These are phyloP conservation scores for Chlamydomonas sphaeroides DNA, from an alignment of 139 green algal species.

Conservation along the genomic window DNA sequence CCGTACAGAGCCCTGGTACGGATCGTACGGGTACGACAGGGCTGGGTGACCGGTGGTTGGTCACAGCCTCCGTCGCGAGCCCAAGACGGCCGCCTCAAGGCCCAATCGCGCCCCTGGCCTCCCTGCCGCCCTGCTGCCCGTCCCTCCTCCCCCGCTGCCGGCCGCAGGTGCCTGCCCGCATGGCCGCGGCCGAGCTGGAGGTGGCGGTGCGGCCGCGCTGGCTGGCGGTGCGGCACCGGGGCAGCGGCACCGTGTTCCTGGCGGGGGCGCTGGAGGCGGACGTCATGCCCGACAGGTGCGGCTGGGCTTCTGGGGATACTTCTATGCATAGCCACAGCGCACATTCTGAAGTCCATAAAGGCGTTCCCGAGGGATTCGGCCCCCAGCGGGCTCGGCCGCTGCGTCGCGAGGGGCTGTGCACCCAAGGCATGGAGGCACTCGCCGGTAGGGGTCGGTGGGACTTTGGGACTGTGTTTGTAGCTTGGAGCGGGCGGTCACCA, in stretches of 20 bases:
- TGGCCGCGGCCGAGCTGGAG: slow-evolving; percentile 36
- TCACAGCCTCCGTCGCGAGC: background rate
- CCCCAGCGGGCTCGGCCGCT: too few species aligned
- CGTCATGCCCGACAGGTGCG: slow-evolving; percentile 72
- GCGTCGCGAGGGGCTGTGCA: too few species aligned
- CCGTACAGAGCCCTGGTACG: background rate
- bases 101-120: background rate
- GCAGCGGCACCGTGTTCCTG: slow-evolving; percentile 57
- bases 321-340: too few species aligned
- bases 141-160: slow-evolving; percentile 44
- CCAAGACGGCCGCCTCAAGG: background rate
- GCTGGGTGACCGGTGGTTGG: background rate
- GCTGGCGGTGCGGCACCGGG: slow-evolving; percentile 19
- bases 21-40: background rate
- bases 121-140: background rate
- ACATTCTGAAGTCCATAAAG: too few species aligned
- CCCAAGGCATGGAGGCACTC: too few species aligned
- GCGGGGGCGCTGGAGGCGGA: slow-evolving; percentile 71
- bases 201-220: slow-evolving; percentile 57
- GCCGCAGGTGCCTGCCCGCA: slow-evolving; percentile 13
- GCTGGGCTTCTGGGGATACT: background rate
- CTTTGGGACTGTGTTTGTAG: too few species aligned
- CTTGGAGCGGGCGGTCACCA: background rate
- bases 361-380: too few species aligned
- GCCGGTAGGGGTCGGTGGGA: too few species aligned